These are phyloP conservation scores for Quercus suber DNA, from an alignment of 306 rosid species.

Conservation along the genomic window DNA sequence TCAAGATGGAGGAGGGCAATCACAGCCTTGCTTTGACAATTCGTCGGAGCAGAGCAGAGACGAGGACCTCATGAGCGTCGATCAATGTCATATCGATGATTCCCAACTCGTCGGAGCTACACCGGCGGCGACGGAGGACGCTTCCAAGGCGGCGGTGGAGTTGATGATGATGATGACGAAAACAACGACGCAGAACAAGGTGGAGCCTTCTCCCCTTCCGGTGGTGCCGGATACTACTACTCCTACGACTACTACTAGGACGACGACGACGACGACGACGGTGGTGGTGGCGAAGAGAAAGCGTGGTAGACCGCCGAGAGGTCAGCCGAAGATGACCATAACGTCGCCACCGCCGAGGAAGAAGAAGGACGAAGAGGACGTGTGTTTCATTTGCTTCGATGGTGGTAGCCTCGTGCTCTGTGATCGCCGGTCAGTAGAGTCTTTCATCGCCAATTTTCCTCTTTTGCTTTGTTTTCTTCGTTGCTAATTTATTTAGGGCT, in stretches of 20 bases:
- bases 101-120: conserved; percentile 34
- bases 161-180: not conserved
- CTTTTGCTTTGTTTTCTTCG: not conserved
- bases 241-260: not conserved
- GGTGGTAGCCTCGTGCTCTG: conserved; percentile 98
- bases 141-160: conserved; percentile 6
- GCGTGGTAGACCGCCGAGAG: conserved; percentile 83
- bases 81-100: conserved; percentile 34
- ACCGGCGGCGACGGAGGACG: conserved; percentile 11
- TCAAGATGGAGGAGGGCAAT: not conserved
- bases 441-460: not conserved
- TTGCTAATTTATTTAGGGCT: not conserved
- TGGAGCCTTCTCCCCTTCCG: no score
- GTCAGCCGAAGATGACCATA: conserved; percentile 31
- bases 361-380: conserved; percentile 77
- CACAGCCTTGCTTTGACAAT: not conserved
- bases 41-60: not conserved
- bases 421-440: conserved; percentile 86
- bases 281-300: conserved; percentile 44
- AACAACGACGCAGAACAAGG: not conserved
- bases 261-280: not conserved
- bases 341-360: conserved; percentile 31
- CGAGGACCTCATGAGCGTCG: conserved; percentile 17
- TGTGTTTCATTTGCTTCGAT: conserved; percentile 94
- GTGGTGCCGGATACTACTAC: no score